Evolutionary conservation across 352 stramenopile genomes (phyloP), one percentile per base, ranked within the genome.

Genomic region (Phytopythium kandeliae): DNA sequence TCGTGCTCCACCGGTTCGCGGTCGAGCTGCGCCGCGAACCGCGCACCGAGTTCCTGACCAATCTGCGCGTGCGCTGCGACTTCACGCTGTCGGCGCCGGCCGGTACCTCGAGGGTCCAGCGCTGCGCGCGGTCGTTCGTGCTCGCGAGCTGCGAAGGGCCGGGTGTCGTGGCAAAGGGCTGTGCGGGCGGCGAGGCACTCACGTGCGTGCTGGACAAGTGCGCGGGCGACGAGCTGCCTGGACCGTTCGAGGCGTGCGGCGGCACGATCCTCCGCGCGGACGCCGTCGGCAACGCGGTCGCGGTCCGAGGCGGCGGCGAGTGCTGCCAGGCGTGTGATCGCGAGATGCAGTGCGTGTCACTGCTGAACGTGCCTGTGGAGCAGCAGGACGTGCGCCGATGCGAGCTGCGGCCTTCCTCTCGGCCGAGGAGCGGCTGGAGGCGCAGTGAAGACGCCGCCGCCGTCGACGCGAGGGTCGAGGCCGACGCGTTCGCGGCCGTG

Each of bases 111-210:
- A 34, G 57, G 3, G 35, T 44, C 15, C 62, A 86, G 34, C 68
- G 58, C 15, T 88, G 76, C 47, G 34, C 47, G 43, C 57, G 65
- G 4, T 51, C 65, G 17, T 85, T 92, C 47, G 55, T 55, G 4
- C 71, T 89, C 51, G 65, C 58, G 22, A 78, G 87, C 60, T 92
- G 80, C 57, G 74, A 81, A 21, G 54, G 48, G 0, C 78, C 78
- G 2, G 60, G 56, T 78, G 70, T 40, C 58, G 56, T 4, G 71
- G 57, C 15, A 37, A 68, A 1, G 36, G 30, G 31, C n/a, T 51
- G 44, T 22, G 28, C 10, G 19, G 45, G 41, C 22, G 45, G 28
- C 15, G 45, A 51, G 26, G 19, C 30, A 2, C 28, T 51, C 15
- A 8, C 33, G 28, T 50, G 44, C 26, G 44, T 50, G 17, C 44